These are phyloP conservation scores for Epichloe sp. DNA, from an alignment of 2,329 filamentous ascomycete genomes.

Conservation along the genomic window DNA sequence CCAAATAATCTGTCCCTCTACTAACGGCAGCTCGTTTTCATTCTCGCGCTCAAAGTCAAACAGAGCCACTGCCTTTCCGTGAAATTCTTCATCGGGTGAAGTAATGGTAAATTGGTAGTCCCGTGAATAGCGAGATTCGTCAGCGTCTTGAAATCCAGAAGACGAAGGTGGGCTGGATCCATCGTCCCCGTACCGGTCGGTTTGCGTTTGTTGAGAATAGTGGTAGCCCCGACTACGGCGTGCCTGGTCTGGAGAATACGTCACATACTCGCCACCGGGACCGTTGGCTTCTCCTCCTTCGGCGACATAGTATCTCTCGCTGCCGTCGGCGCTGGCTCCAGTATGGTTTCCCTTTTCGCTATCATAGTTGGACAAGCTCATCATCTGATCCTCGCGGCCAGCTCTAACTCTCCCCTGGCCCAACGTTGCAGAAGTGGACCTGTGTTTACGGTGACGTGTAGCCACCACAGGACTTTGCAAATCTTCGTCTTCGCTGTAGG, in stretches of 20 bases:
- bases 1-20: conserved; percentile 91
- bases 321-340: conserved; percentile 54
- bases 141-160: conserved; percentile 43
- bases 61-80: conserved; percentile 86
- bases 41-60: conserved; percentile 95
- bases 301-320: conserved; percentile 61
- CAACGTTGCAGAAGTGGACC: conserved; percentile 46
- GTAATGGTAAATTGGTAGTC: conserved; percentile 94
- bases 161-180: conserved; percentile 45
- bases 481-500: conserved; percentile 93
- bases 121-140: conserved; percentile 71
- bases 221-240: conserved; percentile 39
- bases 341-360: conserved; percentile 54
- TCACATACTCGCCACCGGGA: conserved; percentile 67
- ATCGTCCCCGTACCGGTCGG: conserved; percentile 38
- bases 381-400: conserved; percentile 30
- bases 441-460: conserved; percentile 75
- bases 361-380: conserved; percentile 39
- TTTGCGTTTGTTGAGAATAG: conserved; percentile 31
- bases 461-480: conserved; percentile 82
- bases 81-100: conserved; percentile 93
- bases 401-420: conserved; percentile 30
- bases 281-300: conserved; percentile 59
- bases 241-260: conserved; percentile 55
- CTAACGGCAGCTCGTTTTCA: conserved; percentile 84